These are phyloP conservation scores for Echinochloa phyllopogon DNA, from an alignment of 176 grass and related monocot genomes.

Conservation along the genomic window DNA sequence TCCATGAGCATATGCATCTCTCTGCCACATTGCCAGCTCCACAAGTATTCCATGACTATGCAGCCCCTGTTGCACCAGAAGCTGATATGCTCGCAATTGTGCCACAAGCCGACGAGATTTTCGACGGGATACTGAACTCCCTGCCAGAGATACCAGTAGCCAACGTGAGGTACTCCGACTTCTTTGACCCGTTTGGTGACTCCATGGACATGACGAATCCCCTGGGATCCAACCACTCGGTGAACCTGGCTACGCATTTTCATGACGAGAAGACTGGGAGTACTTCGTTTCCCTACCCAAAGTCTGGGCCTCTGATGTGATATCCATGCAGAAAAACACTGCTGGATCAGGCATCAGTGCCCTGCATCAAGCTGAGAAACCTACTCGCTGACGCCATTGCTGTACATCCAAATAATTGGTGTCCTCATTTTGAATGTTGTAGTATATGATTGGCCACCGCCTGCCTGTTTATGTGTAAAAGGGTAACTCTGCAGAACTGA, in stretches of 20 bases:
- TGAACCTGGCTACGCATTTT: conserved; percentile 45
- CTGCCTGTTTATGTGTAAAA: conserved; percentile 39
- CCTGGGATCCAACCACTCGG: conserved; percentile 45
- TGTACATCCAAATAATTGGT: conserved; percentile 68
- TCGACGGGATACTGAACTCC: conserved; percentile 84
- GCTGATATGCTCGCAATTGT: conserved; percentile 50
- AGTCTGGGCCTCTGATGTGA: conserved; percentile 56
- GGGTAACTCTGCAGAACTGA: conserved; percentile 25
- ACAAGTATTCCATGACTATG: conserved; percentile 41
- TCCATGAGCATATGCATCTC: conserved; percentile 37
- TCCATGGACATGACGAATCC: conserved; percentile 52
- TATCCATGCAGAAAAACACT: conserved; percentile 10
- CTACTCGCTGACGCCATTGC: conserved; percentile 37
- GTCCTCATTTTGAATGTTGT: conserved; percentile 48
- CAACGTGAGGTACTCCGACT: conserved; percentile 76
- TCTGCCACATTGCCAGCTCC: conserved; percentile 36
- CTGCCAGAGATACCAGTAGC: conserved; percentile 80
- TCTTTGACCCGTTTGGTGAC: conserved; percentile 70
- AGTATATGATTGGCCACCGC: conserved; percentile 40
- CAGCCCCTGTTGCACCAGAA: conserved; percentile 32
- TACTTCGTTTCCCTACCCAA: conserved; percentile 44
- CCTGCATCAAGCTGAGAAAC: not conserved
- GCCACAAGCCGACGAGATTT: conserved; percentile 59
- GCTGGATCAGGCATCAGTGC: not conserved
- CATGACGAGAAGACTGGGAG: conserved; percentile 54